Conservation (phyloP, 2,329 filamentous ascomycete species). For the Hypoxylon sp. region DNA sequence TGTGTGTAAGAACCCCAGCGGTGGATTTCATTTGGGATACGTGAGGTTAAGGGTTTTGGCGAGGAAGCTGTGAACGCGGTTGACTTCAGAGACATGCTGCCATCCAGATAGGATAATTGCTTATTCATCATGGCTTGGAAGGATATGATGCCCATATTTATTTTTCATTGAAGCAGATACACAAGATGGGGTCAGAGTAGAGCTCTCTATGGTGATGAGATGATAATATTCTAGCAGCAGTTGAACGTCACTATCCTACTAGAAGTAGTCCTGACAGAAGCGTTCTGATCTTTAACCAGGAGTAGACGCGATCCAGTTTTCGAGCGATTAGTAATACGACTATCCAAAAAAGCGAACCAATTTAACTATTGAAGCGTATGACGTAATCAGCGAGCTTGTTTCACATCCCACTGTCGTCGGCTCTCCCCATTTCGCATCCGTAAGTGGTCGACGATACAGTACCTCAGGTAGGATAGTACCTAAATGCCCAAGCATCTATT, state of each 20-base stretch:
- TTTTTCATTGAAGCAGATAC: too few species aligned
- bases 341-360: neutral
- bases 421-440: neutral
- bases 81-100: neutral
- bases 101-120: neutral
- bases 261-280: too few species aligned
- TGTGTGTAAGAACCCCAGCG: conserved; percentile 69
- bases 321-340: too few species aligned
- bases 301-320: too few species aligned
- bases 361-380: neutral
- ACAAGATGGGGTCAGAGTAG: neutral
- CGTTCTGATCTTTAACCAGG: too few species aligned
- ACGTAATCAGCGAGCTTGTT: neutral
- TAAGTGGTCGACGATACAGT: neutral
- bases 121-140: neutral
- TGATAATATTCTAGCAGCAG: neutral
- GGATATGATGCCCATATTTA: neutral
- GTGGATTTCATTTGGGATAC: conserved; percentile 69
- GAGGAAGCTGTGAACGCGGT: conserved; percentile 53
- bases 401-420: neutral
- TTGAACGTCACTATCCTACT: neutral
- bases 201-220: neutral
- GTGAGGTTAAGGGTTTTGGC: conserved; percentile 67
- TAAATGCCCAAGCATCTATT: neutral
- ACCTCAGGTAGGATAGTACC: neutral